A percentile compares a stretch with the other conserved stretches of the same genome.
Conservation (phyloP, 306 rosid genomes). For the Herpetospermum pedunculosum region DNA sequence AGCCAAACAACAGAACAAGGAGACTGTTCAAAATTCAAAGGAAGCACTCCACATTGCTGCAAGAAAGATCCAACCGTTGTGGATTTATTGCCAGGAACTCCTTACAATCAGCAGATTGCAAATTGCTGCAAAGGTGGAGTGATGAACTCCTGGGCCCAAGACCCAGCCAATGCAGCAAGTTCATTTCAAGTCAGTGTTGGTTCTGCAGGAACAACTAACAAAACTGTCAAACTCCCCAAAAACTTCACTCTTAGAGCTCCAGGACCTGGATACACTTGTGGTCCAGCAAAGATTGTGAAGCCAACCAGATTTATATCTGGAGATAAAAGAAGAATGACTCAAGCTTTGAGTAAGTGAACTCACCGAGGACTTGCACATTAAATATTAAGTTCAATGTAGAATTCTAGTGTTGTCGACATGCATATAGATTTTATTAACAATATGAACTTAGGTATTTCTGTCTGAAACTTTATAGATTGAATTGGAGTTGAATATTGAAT, state of each 20-base stretch:
- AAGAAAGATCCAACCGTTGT: slow-evolving; percentile 76
- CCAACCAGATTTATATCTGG: slow-evolving; percentile 46
- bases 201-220: slow-evolving; percentile 86
- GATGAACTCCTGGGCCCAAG: slow-evolving; percentile 70
- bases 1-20: slow-evolving; percentile 90
- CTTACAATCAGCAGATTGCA: slow-evolving; percentile 85
- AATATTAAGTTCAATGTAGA: background rate
- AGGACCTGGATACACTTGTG: slow-evolving; percentile 84
- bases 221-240: slow-evolving; percentile 61
- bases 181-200: slow-evolving; percentile 93
- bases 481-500: background rate
- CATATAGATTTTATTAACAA: background rate
- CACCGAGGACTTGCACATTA: background rate
- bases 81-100: slow-evolving; percentile 88
- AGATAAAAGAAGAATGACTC: slow-evolving; percentile 76
- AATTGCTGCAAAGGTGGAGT: slow-evolving; percentile 97
- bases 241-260: slow-evolving; percentile 82
- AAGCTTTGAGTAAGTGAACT: slow-evolving; percentile 75
- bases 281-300: slow-evolving; percentile 58
- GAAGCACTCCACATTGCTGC: slow-evolving; percentile 78
- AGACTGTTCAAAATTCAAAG: slow-evolving; percentile 77
- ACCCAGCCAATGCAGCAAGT: slow-evolving; percentile 54
- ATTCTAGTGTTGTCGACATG: background rate
- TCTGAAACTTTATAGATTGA: background rate
- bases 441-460: background rate